Evolutionary conservation across 257 asterid genomes (phyloP).

Genomic region (Nicotiana tomentosiformis): DNA sequence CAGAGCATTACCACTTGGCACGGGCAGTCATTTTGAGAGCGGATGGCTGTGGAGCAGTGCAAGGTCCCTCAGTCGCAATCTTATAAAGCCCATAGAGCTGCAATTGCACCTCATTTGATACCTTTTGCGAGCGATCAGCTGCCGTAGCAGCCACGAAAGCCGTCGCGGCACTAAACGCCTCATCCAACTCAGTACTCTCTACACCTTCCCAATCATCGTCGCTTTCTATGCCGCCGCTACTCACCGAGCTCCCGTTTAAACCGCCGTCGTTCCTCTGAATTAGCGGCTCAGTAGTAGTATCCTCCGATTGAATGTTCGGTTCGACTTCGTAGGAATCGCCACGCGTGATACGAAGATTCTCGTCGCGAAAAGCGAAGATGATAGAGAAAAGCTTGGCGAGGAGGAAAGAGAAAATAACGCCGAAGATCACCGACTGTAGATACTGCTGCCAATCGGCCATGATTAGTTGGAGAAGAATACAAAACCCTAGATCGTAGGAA

Average conservation of each 20-base stretch:
- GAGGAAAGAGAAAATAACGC: conserved; percentile 71
- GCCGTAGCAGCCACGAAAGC: conserved; percentile 94
- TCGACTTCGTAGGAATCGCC: conserved; percentile 33
- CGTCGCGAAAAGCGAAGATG: conserved; percentile 85
- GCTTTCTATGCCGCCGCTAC: conserved; percentile 13
- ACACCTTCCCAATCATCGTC: conserved; percentile 99
- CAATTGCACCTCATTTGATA: conserved; percentile 79
- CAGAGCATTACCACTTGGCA: conserved; percentile 72
- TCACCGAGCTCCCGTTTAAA: not conserved
- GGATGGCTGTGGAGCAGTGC: conserved; percentile 80
- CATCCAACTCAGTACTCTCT: conserved; percentile 96
- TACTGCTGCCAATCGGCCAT: conserved; percentile 76
- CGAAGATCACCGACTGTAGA: conserved; percentile 63
- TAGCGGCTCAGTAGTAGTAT: conserved; percentile 41
- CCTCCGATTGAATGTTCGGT: conserved; percentile 14
- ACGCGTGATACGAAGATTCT: conserved; percentile 75
- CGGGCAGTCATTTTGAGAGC: conserved; percentile 94
- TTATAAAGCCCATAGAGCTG: conserved; percentile 84
- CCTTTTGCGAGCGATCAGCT: conserved; percentile 64
- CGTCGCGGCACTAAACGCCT: conserved; percentile 89
- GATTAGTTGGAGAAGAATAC: not conserved
- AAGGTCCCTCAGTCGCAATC: conserved; percentile 97
- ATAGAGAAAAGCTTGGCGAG: conserved; percentile 87
- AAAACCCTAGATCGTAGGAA: conserved; percentile 12
- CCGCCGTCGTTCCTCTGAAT: conserved; percentile 18